A percentile compares a stretch with the other conserved stretches of the same genome.
Evolutionary conservation across 1,284 basidiomycete species (phyloP).

Genomic region (Ceratobasidium sp.): DNA sequence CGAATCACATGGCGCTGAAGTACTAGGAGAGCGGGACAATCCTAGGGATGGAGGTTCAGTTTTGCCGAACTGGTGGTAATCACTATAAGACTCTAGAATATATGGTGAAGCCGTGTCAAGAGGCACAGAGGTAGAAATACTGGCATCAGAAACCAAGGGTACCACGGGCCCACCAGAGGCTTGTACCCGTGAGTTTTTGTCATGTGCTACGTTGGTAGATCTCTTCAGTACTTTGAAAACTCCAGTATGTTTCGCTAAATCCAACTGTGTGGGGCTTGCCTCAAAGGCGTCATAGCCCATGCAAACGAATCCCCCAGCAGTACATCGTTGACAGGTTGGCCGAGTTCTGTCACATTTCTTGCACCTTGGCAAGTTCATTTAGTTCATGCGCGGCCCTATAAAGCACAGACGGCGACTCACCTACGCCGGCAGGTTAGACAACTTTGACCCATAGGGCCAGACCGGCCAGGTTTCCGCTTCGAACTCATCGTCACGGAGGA

Average conservation of each 20-base stretch:
- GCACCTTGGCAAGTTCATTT: neutral
- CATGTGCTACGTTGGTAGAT: too few species aligned
- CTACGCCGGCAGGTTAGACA: conserved; percentile 18
- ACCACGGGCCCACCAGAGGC: too few species aligned
- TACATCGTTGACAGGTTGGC: neutral
- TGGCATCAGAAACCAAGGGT: too few species aligned
- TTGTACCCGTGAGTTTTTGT: too few species aligned
- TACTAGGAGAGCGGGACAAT: too few species aligned
- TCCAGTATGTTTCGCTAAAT: neutral
- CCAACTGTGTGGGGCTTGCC: neutral
- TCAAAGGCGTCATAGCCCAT: neutral
- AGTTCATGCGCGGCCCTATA: neutral
- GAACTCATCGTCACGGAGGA: too few species aligned
- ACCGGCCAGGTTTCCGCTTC: neutral
- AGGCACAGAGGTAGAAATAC: too few species aligned
- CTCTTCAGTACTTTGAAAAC: neutral
- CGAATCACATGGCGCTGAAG: too few species aligned
- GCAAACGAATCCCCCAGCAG: neutral
- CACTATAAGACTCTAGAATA: too few species aligned
- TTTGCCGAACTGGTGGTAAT: too few species aligned
- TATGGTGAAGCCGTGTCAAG: too few species aligned
- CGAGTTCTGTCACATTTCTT: conserved; percentile 14
- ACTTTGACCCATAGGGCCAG: neutral
- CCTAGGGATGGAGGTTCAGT: too few species aligned
- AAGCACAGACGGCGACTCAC: neutral